Conservation (phyloP, 768 basidiomycete species). For the Tricholoma matsutake region DNA sequence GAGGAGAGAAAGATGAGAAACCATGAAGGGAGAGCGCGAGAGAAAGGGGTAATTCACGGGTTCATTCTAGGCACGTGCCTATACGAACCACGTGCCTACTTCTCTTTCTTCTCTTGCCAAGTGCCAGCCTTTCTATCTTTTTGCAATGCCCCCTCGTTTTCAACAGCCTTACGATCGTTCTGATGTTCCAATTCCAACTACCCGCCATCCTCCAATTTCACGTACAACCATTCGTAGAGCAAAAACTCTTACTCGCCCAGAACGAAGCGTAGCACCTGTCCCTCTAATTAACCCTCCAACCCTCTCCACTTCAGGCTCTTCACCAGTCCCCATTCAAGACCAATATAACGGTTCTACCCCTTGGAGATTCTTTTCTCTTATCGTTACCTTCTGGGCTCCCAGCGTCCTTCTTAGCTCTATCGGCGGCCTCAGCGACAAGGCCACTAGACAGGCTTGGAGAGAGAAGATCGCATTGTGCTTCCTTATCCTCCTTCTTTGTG, state of each 20-base stretch:
- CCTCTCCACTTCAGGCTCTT: constrained; percentile 33
- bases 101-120: constrained; percentile 12
- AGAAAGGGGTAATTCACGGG: too few relatives aligned
- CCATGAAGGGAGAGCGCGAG: background rate
- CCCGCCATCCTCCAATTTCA: constrained; percentile 48
- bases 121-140: constrained; percentile 15
- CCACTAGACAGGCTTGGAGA: constrained; percentile 88
- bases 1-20: constrained; percentile 45
- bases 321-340: constrained; percentile 25
- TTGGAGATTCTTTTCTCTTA: constrained; percentile 79
- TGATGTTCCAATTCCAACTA: constrained; percentile 70
- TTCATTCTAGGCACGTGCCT: too few relatives aligned
- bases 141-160: constrained; percentile 53
- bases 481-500: constrained; percentile 78
- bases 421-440: constrained; percentile 78
- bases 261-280: constrained; percentile 89
- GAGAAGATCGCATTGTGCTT: constrained; percentile 95
- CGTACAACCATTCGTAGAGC: constrained; percentile 74
- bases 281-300: constrained; percentile 88
- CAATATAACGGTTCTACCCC: constrained; percentile 48
- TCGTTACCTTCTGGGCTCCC: constrained; percentile 92
- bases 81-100: background rate
- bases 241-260: constrained; percentile 96
- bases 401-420: constrained; percentile 66
- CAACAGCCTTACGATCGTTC: constrained; percentile 48